Evolutionary conservation across 2,329 filamentous ascomycete species (phyloP), one percentile per base, ranked within the genome.

Genomic region (Penicillium sp.): DNA sequence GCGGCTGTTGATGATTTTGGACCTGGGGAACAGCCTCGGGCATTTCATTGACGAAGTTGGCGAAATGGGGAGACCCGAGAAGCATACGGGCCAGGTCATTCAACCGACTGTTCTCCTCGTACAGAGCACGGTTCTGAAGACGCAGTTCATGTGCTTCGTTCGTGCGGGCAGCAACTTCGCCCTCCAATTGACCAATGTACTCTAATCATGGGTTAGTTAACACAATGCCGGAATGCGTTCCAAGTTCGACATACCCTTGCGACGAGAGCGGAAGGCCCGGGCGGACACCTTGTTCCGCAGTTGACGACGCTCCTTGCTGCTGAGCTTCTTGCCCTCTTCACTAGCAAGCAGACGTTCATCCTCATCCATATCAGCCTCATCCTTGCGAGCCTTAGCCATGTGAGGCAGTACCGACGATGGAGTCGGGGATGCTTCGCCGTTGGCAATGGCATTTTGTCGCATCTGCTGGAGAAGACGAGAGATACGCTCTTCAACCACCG

Each of bases 271-370:
- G 80, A 98, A 98, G 35, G 90, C 90, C 52, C 92, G 86, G 46
- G 92, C 92, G 28, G 92, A 98, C 3, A 98, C 92, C 70, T 98
- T 98, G 77, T 98, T 98, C 48, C 92, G 80, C n/a, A 98, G 76
- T 67, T 96, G 92, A 51, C 92, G 82, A 44, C 92, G 82, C 68
- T 96, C 89, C 71, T 96, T 96, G 73, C 87, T 94, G 67, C 82
- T 92, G n/a, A 98, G 77, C 73, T 95, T 95, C 81, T 98, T 98
- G 56, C 90, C 92, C 68, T 95, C 90, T 57, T 98, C 92, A 44
- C 88, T 95, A n/a, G 87, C 87, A 32, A 95, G 74, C 7, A 95
- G 74, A 51, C 86, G 78, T 73, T 96, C 92, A 55, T 96, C 92
- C 64, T 95, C 90, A 54, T 98, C 92, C 90, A 98, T 96, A 36